Percentiles rank a stretch among this genome's conserved stretches.
Evolutionary conservation across 2,329 filamentous ascomycete species (phyloP).

Genomic region (Fusarium mexicanum): DNA sequence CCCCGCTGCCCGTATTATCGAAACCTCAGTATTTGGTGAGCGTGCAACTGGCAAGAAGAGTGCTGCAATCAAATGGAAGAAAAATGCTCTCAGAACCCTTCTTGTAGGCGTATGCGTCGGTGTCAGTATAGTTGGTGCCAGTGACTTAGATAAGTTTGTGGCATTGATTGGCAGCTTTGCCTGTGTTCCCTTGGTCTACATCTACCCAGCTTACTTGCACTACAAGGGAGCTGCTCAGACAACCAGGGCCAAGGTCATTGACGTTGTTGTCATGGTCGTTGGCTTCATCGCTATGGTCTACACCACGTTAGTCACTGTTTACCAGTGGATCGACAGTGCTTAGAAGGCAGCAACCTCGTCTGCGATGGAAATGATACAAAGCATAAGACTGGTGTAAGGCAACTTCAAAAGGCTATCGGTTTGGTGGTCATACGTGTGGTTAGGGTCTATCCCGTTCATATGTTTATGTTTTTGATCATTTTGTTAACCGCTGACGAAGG

Average conservation of each 20-base stretch:
- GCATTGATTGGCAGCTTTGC: conserved; percentile 78
- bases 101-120: conserved; percentile 68
- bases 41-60: conserved; percentile 72
- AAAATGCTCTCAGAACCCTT: conserved; percentile 71
- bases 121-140: conserved; percentile 71
- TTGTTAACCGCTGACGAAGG: neutral
- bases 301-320: conserved; percentile 70
- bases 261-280: conserved; percentile 70
- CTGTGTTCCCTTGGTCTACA: conserved; percentile 80
- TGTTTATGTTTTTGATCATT: neutral
- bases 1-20: conserved; percentile 76
- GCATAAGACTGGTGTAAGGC: conserved; percentile 19
- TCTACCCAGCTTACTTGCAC: conserved; percentile 78
- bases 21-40: conserved; percentile 73
- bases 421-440: neutral
- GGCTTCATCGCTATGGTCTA: conserved; percentile 76
- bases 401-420: conserved; percentile 25
- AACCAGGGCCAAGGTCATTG: conserved; percentile 64
- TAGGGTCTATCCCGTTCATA: neutral
- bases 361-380: neutral
- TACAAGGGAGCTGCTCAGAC: conserved; percentile 71
- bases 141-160: conserved; percentile 78
- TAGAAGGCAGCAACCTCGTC: conserved; percentile 1
- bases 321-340: conserved; percentile 47
- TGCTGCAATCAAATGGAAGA: conserved; percentile 76